Percentiles rank a stretch among this genome's conserved stretches.
Conservation (phyloP, 179 eudicot genomes). For the Sideroxylon spinosum region DNA sequence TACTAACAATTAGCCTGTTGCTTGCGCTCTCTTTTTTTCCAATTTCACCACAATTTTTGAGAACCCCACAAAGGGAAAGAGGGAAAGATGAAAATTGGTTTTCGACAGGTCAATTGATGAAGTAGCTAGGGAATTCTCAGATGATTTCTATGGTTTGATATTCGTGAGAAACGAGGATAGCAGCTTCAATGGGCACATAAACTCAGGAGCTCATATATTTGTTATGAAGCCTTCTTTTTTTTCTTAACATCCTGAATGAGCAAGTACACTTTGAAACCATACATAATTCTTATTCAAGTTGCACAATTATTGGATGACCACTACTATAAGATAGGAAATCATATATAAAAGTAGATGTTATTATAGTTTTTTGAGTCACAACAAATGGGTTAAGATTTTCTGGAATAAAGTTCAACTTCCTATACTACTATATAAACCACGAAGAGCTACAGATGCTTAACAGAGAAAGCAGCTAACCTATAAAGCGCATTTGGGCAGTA, state of each 20-base stretch:
- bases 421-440: neutral
- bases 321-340: neutral
- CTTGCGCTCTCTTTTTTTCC: too few relatives aligned
- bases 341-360: neutral
- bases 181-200: too few relatives aligned
- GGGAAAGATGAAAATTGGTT: too few relatives aligned
- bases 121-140: too few relatives aligned
- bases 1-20: too few relatives aligned
- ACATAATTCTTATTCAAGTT: neutral
- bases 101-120: too few relatives aligned
- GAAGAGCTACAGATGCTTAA: neutral
- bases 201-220: neutral
- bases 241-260: neutral
- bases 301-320: slow-evolving; percentile 15
- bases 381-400: neutral
- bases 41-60: too few relatives aligned
- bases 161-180: too few relatives aligned
- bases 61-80: too few relatives aligned
- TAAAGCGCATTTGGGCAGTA: too few relatives aligned
- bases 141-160: too few relatives aligned
- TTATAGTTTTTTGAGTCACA: too few relatives aligned
- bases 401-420: slow-evolving; percentile 10
- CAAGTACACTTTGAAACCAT: neutral
- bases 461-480: slow-evolving; percentile 11
- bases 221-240: neutral